Evolutionary conservation across 768 basidiomycete genomes (phyloP), one percentile per base, ranked within the genome.

Genomic region (Tubosaeta brunneosetosa): DNA sequence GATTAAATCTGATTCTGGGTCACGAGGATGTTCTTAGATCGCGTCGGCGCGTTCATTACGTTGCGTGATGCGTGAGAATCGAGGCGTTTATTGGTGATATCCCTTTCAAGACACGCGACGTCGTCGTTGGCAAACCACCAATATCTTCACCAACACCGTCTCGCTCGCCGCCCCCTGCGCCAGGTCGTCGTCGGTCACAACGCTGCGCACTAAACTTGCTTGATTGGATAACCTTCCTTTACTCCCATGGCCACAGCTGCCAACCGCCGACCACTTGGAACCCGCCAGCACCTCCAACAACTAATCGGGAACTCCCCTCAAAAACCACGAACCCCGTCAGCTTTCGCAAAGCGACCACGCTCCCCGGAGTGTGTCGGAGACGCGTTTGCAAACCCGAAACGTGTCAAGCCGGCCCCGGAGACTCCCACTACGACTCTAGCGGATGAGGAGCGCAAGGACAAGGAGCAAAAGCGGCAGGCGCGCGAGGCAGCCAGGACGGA

Each of bases 401-500:
- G 83, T 17, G 69, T 68, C 47, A 80, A 71, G 62, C 63, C 75
- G 22, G 56, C 61, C 26, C 56, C 60, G 16, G 61, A 68, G 46
- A 49, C 63, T 44, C 44, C 46, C 31, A 42, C 58, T 47, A 50
- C 60, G 43, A 54, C 64, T 31, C 52, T 55, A 19, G 63, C 66
- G 6, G 71, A 77, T 37, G 67, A 73, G 19, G 65, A 71, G 42
- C 69, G 71, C 55, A 79, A 72, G 55, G 74, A 76, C 41, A 74
- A 68, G 64, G 78, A 80, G 40, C 77, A 74, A 41, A 78, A 71
- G 49, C 70, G 76, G 29, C 67, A 73, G 4, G 79, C 80, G 55
- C 76, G 81, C 27, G 79, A 83, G 57, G 74, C 76, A 53, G 76
- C 76, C 57, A 80, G 84, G 56, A 73, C 75, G 5, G 86, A 90